Evolutionary conservation across 2,329 filamentous ascomycete species (phyloP), one percentile per base, ranked within the genome.

Genomic region (Aureobasidium uvarum): DNA sequence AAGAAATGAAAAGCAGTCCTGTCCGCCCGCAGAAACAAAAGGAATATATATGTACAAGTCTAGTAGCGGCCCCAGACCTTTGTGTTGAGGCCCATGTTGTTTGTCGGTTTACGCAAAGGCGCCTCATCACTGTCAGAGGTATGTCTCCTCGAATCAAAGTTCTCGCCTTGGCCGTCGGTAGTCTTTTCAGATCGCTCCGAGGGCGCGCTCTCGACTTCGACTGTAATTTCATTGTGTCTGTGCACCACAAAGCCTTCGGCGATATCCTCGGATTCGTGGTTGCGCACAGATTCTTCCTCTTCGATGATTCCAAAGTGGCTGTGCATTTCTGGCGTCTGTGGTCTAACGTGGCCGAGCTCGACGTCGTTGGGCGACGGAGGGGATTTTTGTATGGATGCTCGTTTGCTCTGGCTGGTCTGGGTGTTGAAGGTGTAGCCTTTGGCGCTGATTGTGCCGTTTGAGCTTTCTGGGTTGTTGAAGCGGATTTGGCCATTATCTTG

Each of bases 11-110:
- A 43, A 45, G 54, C 54, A 58, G 54, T 43, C 11, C 54, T 33
- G 54, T 58, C 54, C 5, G 25, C 54, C 54, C 14, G 39, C 39
- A 31, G 39, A 1, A 45, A 58, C 39, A 58, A 45, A 58, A 39
- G 54, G 45, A 58, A 41, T 23, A 3, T 18, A 25, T 39, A 20
- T 31, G 16, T 25, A 33, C 38, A 31, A 23, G 52, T 20, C 39
- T 63, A 63, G 60, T 63, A 63, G 43, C 38, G 60, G 52, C 60
- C 60, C 60, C 60, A 63, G 18, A 54, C 60, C 48, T 63, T 63
- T 23, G 60, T 63, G 18, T 52, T 54, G 25, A 63, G 36, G 13
- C 60, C 60, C 60, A 63, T 63, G n/a, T 8, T 33, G n/a, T 52
- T 63, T n/a, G 46, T 41, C 18, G 46, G 46, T 36, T 63, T 63